Evolutionary conservation across 106 monocot genomes (phyloP), one percentile per base, ranked within the genome.

Genomic region (Acanthochlamys bracteata): DNA sequence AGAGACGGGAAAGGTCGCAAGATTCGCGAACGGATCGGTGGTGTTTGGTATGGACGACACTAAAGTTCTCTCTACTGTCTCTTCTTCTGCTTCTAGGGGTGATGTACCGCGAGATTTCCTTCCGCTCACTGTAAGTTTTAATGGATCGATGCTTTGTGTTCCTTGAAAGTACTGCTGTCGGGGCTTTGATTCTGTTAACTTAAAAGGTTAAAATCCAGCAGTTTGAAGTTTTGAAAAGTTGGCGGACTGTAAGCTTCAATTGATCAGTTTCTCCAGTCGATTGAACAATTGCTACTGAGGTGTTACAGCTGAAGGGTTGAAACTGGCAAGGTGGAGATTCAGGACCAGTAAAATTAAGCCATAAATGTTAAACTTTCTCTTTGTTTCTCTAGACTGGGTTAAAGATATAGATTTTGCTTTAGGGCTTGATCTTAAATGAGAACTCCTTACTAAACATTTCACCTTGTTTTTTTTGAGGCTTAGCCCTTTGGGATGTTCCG

Each of bases 1-100:
- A 26, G 91, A 96, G 76, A 96, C 96, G 0, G 88, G 96, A 23
- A 83, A 87, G 76, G 73, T 96, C 7, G 96, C 90, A 4, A 63
- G 90, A 26, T 83, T 91, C 59, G 88, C 96, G 42, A 96, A 91
- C 59, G 96, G 91, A 7, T 61, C 96, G 12, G 91, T 83, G 20
- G 85, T 88, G 39, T 71, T 88, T 42, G 60, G 71, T 24, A 83
- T 88, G 84, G 91, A 74, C 22, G 88, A 83, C 25, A 96, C 96
- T 45, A 72, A 81, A 39, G 90, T 96, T 25, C 82, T 91, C 53
- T 77, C 96, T 7, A 81, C 96, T 6, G 85, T 96, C 43, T 8
- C 43, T 7, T 43, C 10, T 25, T 71, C 83, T 41, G 80, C 82
- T 6, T 63, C 78, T 51, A 96, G 73, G 69, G 70, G 75, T 7